Conservation (phyloP, 495 filamentous ascomycete species). For the Tuber brumale region DNA sequence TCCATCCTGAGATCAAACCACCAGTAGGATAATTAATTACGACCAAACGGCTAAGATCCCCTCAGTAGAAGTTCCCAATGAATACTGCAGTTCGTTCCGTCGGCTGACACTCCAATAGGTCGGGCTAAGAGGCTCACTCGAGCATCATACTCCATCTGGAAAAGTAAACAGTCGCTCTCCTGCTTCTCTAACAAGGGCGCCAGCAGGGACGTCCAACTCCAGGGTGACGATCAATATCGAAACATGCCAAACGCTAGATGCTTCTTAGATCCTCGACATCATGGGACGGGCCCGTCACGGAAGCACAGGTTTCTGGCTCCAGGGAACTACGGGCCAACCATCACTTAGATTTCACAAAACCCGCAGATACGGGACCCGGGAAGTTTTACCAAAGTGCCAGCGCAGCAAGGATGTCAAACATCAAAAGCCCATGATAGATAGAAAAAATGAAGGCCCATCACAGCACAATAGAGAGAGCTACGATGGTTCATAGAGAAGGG, state of each 20-base stretch:
- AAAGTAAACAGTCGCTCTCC: neutral
- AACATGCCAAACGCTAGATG: neutral
- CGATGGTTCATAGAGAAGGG: neutral
- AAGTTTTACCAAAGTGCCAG: neutral
- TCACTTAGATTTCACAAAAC: neutral
- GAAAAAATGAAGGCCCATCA: neutral
- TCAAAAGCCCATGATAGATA: neutral
- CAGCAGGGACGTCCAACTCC: neutral
- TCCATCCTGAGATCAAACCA: neutral
- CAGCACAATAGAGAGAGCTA: neutral
- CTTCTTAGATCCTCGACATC: neutral
- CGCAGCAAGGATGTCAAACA: neutral
- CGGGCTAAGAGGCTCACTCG: neutral
- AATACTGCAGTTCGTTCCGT: neutral
- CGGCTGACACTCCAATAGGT: constrained; percentile 1
- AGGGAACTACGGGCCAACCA: neutral
- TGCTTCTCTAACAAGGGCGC: neutral
- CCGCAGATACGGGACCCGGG: neutral
- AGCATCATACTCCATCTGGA: neutral
- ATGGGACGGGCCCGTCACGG: neutral
- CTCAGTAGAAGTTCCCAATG: neutral
- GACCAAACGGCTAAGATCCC: neutral
- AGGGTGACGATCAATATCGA: neutral
- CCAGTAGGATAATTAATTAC: neutral
- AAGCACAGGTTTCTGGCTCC: neutral